Evolutionary conservation across 1,284 basidiomycete species (phyloP).

Genomic region (Melampsora americana): DNA sequence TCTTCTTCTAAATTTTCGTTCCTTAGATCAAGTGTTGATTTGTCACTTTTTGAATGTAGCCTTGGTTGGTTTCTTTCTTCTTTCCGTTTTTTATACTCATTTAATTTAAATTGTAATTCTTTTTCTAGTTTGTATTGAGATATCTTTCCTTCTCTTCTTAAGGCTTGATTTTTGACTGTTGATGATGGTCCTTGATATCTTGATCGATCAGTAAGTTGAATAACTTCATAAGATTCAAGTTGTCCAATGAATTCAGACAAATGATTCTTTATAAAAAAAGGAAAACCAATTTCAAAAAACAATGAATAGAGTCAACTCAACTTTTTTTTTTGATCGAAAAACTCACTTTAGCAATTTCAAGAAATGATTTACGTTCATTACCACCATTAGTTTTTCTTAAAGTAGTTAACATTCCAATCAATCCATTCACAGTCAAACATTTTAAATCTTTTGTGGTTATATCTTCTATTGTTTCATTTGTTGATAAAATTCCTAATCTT

Average conservation of each 20-base stretch:
- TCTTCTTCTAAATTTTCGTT: constrained; percentile 59
- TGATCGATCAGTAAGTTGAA: constrained; percentile 55
- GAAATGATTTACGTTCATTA: constrained; percentile 62
- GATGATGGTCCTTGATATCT: constrained; percentile 62
- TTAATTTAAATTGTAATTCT: constrained; percentile 66
- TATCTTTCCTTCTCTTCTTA: constrained; percentile 78
- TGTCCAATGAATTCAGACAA: constrained; percentile 61
- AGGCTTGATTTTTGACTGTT: constrained; percentile 63
- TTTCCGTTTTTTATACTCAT: constrained; percentile 51
- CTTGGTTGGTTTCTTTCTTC: not conserved
- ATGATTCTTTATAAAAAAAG: constrained; percentile 58
- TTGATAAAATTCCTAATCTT: constrained; percentile 70
- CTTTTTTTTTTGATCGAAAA: not conserved
- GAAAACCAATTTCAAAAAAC: constrained; percentile 18
- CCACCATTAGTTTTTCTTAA: constrained; percentile 64
- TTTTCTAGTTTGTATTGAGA: constrained; percentile 80
- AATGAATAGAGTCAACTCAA: not conserved
- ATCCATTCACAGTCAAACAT: constrained; percentile 74
- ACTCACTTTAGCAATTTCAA: constrained; percentile 65
- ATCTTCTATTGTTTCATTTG: constrained; percentile 80
- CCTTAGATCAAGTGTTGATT: not conserved
- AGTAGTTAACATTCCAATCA: constrained; percentile 68
- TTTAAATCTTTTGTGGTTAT: constrained; percentile 74
- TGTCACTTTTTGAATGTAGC: not conserved
- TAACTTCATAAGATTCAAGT: constrained; percentile 68